Conservation (phyloP, 805 yeast species). For the Yamadazyma sp. region DNA sequence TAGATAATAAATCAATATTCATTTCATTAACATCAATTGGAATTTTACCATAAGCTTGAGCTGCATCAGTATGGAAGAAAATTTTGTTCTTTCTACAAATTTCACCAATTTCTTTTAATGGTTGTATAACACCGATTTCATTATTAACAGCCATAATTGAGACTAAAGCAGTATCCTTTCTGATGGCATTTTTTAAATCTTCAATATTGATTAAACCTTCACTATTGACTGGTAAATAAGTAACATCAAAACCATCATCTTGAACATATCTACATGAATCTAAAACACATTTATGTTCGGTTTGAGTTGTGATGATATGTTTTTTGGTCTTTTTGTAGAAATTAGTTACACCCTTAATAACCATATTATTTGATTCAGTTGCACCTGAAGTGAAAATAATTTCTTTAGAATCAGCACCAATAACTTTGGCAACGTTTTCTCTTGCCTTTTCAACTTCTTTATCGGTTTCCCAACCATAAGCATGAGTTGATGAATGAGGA, state of each 20-base stretch:
- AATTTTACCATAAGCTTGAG: conserved; percentile 95
- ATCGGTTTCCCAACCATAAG: conserved; percentile 99
- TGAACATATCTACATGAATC: conserved; percentile 94
- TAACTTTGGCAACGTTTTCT: conserved; percentile 73
- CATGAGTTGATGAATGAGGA: conserved; percentile 95
- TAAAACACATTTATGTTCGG: conserved; percentile 98
- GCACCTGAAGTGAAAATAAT: conserved; percentile 97
- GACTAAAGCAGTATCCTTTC: conserved; percentile 88
- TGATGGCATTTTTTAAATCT: conserved; percentile 74
- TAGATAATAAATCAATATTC: conserved; percentile 90
- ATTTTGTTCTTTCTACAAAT: conserved; percentile 85
- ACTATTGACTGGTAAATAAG: conserved; percentile 78
- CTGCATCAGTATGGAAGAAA: conserved; percentile 96
- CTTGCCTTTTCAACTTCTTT: conserved; percentile 87
- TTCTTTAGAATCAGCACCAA: conserved; percentile 94
- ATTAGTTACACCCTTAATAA: conserved; percentile 91
- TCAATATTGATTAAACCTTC: conserved; percentile 81
- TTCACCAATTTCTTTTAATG: conserved; percentile 87
- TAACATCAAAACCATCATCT: conserved; percentile 95
- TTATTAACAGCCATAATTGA: conserved; percentile 97
- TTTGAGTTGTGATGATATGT: conserved; percentile 93
- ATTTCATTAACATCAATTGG: conserved; percentile 88
- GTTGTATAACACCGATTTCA: conserved; percentile 97
- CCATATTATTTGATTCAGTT: conserved; percentile 95
- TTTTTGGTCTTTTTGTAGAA: conserved; percentile 86